A percentile compares a stretch with the other conserved stretches of the same genome.
phyloP scores from a whole-genome alignment of 2,329 filamentous ascomycete species.

The Gaeumannomyces tritici region DNA sequence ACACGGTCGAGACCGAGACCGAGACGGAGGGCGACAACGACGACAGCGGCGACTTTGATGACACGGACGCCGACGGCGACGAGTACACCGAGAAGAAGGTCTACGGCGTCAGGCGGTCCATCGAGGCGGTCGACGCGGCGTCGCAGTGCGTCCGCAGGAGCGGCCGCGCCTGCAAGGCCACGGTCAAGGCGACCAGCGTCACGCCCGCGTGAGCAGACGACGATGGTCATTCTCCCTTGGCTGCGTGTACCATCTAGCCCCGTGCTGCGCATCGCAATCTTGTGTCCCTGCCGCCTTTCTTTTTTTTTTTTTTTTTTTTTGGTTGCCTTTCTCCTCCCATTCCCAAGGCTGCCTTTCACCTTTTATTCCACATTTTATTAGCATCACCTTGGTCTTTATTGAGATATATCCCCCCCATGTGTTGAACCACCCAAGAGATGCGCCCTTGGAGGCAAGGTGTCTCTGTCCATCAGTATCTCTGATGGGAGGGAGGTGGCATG shows the following conservation, averaged over 20 bases:
- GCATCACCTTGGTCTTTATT: too few relatives aligned
- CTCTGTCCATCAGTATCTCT: too few relatives aligned
- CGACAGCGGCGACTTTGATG: neutral
- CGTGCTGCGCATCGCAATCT: too few relatives aligned
- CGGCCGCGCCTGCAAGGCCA: slow-evolving; percentile 2
- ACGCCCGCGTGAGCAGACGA: neutral
- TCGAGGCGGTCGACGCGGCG: neutral
- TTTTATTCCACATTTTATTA: too few relatives aligned
- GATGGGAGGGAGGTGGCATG: too few relatives aligned
- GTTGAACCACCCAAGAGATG: too few relatives aligned
- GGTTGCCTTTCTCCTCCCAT: too few relatives aligned
- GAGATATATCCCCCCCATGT: too few relatives aligned
- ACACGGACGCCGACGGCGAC: neutral
- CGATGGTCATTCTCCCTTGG: too few relatives aligned
- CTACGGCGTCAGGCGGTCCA: neutral
- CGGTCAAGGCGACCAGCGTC: neutral
- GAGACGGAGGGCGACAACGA: neutral
- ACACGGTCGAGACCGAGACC: neutral
- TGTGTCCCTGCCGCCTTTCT: neutral
- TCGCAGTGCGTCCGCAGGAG: slow-evolving; percentile 2
- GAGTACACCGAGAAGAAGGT: neutral
- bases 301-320: neutral
- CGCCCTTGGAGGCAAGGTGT: too few relatives aligned
- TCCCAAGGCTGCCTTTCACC: too few relatives aligned
- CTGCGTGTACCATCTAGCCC: too few relatives aligned